Conservation (phyloP, 176 grass and related monocot species). For the Typha latifolia region DNA sequence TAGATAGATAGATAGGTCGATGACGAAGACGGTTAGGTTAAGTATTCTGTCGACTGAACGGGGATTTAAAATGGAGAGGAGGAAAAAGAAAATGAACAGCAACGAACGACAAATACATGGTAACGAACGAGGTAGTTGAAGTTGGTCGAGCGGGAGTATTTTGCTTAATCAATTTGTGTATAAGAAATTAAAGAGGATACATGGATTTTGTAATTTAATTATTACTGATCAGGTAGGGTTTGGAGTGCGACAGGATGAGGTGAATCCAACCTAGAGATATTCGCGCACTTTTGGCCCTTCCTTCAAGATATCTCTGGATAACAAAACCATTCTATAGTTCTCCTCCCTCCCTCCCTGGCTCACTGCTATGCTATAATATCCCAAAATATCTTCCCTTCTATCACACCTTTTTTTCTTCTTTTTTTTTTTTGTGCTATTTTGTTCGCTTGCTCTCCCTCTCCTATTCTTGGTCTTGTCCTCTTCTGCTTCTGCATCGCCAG, state of each 20-base stretch:
- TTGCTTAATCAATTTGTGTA: too few species aligned
- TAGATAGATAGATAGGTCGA: too few species aligned
- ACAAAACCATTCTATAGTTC: neutral
- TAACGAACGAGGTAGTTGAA: too few species aligned
- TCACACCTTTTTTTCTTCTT: neutral
- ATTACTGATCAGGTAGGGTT: too few species aligned
- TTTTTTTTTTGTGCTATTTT: neutral
- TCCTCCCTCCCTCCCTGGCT: neutral
- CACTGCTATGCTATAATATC: constrained; percentile 5
- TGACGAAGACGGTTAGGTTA: too few species aligned
- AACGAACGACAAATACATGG: too few species aligned
- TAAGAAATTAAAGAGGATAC: too few species aligned
- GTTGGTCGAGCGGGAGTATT: too few species aligned
- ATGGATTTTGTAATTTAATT: too few species aligned
- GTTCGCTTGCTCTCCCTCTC: neutral
- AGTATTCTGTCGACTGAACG: too few species aligned
- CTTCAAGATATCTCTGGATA: constrained; percentile 26
- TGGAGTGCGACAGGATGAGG: constrained; percentile 8
- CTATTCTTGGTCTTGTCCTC: neutral
- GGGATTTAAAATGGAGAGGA: too few species aligned
- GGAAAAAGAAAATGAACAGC: too few species aligned
- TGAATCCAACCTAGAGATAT: constrained; percentile 8
- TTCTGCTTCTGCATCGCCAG: neutral
- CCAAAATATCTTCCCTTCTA: constrained; percentile 23
- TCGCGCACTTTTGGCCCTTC: constrained; percentile 21